Conservation (phyloP, 116 monocot genomes). For the Zostera marina region DNA sequence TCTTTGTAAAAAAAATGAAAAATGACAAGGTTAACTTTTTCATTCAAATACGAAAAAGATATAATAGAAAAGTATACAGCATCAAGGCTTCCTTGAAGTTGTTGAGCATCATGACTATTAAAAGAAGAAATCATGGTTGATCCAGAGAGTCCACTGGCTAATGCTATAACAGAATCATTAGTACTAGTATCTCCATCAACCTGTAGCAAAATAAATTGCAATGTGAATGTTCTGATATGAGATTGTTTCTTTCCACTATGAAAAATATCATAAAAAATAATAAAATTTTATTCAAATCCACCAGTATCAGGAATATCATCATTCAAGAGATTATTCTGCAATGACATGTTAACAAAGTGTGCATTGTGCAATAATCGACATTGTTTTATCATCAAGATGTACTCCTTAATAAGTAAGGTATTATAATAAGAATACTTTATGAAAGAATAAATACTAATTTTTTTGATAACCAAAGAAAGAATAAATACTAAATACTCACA, state of each 20-base stretch:
- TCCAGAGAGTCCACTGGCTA: conserved; percentile 86
- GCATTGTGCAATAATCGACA: background rate
- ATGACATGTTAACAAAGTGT: no score
- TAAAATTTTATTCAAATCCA: background rate
- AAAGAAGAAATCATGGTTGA: conserved; percentile 36
- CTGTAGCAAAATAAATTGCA: conserved; percentile 19
- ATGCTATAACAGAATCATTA: conserved; percentile 85
- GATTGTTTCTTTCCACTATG: no score
- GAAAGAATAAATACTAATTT: conserved; percentile 6
- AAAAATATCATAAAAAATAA: no score
- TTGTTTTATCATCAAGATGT: background rate
- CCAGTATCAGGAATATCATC: background rate
- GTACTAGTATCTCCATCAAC: conserved; percentile 99
- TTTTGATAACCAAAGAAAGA: no score
- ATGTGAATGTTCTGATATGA: background rate
- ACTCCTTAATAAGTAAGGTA: background rate
- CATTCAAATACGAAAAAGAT: background rate
- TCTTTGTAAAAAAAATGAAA: background rate
- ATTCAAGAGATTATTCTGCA: background rate
- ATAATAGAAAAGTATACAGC: conserved; percentile 32
- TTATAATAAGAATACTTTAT: background rate
- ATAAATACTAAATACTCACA: no score
- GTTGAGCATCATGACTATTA: conserved; percentile 42
- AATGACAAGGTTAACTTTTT: background rate
- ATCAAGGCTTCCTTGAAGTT: conserved; percentile 90